Base-by-base conservation (phyloP, 345 rosid species). In the Alliaria petiolata region DNA sequence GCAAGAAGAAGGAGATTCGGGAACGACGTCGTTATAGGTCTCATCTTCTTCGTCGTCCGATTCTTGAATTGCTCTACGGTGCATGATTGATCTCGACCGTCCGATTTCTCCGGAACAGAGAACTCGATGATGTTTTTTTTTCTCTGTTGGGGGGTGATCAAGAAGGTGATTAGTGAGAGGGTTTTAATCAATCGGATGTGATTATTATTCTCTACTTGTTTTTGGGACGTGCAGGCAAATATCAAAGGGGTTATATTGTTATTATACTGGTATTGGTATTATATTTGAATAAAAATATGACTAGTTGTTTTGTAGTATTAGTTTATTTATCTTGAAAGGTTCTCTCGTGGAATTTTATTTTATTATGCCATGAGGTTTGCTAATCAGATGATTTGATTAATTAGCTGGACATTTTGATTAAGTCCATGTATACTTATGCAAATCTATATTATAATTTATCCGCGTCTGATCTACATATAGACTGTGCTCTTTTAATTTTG, bases 1-100 rank as follows among this genome's bases (percentile, higher is more conserved):
- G 5, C 84, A 82, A 12, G 86, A 83, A 76, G 79, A 81, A 49
- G 86, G 82, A 42, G 86, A 76, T 12, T 73, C 80, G 3, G 84
- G 84, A 20, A 72, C 80, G 30, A 39, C 69, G 65, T 78, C 82
- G 65, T 67, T 72, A 16, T 56, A 61, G 1, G 72, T 68, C 34
- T 70, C 85, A 43, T 77, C 80, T 63, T 76, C 79, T 28, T 76
- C 79, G 19, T 76, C 79, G 14, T 76, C 79, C 1, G 79, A 76
- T 62, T 62, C 70, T 55, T 76, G 79, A 69, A 44, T 62, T 62
- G 45, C 70, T 62, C 65, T 55, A 31, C 79, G 75, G 53, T 76
- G 70, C 79, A 76, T 75, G 74, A 60, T 57, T 68, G 17, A 43
- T 38, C 65, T 65, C 9, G 42, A 63, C 70, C 62, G 62, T 52